A percentile compares a stretch with the other conserved stretches of the same genome.
Conservation (phyloP, 306 rosid genomes). For the Cercis canadensis region DNA sequence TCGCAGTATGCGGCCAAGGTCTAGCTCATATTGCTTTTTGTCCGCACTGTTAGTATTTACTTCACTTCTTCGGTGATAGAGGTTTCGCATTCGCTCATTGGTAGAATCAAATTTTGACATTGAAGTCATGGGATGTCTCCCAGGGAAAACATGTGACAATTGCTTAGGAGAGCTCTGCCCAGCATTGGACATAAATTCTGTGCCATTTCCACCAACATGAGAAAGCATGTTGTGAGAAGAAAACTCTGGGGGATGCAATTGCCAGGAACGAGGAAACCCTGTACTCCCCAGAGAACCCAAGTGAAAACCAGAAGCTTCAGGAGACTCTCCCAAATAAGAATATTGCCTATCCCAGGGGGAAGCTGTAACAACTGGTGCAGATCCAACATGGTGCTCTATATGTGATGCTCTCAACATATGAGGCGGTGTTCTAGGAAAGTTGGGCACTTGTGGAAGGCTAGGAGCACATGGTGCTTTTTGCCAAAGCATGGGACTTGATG, state of each 20-base stretch:
- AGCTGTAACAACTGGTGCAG: constrained; percentile 78
- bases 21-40: constrained; percentile 80
- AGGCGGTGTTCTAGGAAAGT: constrained; percentile 65
- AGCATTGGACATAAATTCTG: constrained; percentile 57
- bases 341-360: constrained; percentile 76
- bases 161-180: constrained; percentile 70
- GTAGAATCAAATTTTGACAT: constrained; percentile 71
- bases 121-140: constrained; percentile 64
- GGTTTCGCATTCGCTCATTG: constrained; percentile 74
- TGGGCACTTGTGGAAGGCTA: constrained; percentile 60
- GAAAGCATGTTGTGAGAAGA: constrained; percentile 64
- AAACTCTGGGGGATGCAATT: constrained; percentile 60
- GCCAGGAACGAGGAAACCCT: constrained; percentile 70
- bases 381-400: constrained; percentile 73
- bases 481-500: constrained; percentile 63
- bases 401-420: constrained; percentile 65
- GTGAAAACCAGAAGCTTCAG: constrained; percentile 68
- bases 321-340: constrained; percentile 71
- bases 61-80: constrained; percentile 76
- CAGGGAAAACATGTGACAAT: constrained; percentile 64
- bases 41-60: constrained; percentile 65
- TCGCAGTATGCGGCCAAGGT: constrained; percentile 63
- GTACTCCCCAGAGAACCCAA: constrained; percentile 73
- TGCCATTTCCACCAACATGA: constrained; percentile 67
- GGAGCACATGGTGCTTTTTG: constrained; percentile 68